Evolutionary conservation across 2,329 filamentous ascomycete species (phyloP).

Genomic region (Aspergillus japonicus): DNA sequence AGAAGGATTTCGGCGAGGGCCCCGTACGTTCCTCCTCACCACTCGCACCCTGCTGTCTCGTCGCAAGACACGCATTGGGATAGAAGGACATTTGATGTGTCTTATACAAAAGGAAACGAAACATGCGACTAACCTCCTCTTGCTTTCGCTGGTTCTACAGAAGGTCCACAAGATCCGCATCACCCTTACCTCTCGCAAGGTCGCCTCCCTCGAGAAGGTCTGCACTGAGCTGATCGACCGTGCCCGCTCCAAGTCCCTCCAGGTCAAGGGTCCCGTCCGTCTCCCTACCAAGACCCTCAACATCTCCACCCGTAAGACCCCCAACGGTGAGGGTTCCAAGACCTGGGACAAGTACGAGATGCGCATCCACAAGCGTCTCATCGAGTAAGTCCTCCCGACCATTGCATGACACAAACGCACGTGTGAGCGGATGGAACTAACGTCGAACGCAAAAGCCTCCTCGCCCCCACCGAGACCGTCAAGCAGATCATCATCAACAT

Average conservation of each 20-base stretch:
- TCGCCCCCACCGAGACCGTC: conserved; percentile 84
- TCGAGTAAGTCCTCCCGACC: conserved; percentile 65
- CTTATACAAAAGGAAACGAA: neutral
- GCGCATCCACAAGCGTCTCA: conserved; percentile 98
- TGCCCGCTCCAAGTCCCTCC: conserved; percentile 96
- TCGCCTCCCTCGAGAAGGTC: conserved; percentile 94
- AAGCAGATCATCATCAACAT: conserved; percentile 57
- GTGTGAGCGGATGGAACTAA: neutral
- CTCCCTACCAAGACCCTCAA: conserved; percentile 96
- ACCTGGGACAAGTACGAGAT: conserved; percentile 99
- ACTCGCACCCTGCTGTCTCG: neutral
- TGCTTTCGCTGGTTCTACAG: conserved; percentile 40
- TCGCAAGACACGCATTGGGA: neutral
- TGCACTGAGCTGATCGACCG: conserved; percentile 98
- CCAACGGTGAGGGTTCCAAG: conserved; percentile 99
- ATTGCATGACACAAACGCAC: neutral
- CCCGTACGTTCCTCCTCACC: conserved; percentile 58
- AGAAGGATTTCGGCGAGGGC: conserved; percentile 90
- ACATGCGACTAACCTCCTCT: conserved; percentile 15
- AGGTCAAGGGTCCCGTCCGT: conserved; percentile 96
- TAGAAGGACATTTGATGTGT: no score
- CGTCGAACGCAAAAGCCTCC: conserved; percentile 59
- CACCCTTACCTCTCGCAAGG: conserved; percentile 94
- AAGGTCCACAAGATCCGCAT: conserved; percentile 99
- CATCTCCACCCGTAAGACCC: conserved; percentile 98